Base-by-base conservation (phyloP, 352 stramenopile species). In the Phytophthora pistaciae region DNA sequence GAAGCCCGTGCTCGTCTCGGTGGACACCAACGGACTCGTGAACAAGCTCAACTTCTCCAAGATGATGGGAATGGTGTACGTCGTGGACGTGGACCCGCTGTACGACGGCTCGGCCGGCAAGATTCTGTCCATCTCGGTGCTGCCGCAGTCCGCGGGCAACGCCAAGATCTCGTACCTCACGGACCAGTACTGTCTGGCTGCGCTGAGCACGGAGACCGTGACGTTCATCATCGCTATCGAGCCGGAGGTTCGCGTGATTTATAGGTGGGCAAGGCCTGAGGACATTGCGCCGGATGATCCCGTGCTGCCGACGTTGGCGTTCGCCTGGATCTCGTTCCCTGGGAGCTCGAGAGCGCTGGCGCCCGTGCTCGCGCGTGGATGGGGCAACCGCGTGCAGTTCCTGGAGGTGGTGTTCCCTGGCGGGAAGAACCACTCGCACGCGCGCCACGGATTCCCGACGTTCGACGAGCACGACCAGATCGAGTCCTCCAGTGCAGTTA, bases 141-240 rank as follows among this genome's bases (percentile, higher is more conserved):
- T 96, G 5, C 88, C 85, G 3, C 84, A 95, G 65, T 92, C 82
- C 29, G 87, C 86, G 2, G 87, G 90, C 31, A 94, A 96, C 53
- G 84, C 87, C 50, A 96, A 96, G 68, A 92, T 96, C 61, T 91
- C 88, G 42, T 86, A 94, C 68, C 62, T 96, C 16, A 95, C 88
- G 10, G 90, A 96, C 36, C 87, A 93, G 70, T 96, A 96, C 74
- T 95, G 78, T 56, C 66, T 96, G 10, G 88, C 86, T 31, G 90
- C 90, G 1, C 60, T 96, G 33, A 94, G 85, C 64, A 96, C 92
- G 2, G 92, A 98, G 66, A 97, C 96, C 25, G 92, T 97, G 66
- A 99, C 96, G 3, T 99, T 99, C 79, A 91, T 98, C 21, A 96
- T 99, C 20, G 95, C 95, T 5, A 96, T 99, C 20, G 95, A 99